These are phyloP conservation scores for Parachaetomium inaequale DNA, from an alignment of 495 filamentous ascomycete genomes.

Conservation along the genomic window DNA sequence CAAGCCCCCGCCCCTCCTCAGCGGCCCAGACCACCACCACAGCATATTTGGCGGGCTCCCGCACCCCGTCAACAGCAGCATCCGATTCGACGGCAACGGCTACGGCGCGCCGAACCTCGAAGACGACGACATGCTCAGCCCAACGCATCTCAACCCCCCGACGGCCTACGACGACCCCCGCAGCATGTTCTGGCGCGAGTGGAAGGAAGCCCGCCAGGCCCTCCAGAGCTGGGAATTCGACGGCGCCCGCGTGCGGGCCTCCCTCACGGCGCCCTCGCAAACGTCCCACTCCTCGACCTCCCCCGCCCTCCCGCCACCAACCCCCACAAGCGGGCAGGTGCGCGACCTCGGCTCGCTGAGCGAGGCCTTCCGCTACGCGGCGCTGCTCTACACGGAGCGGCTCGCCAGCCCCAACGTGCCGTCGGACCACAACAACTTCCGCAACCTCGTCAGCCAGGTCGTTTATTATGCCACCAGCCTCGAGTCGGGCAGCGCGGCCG, in stretches of 20 bases:
- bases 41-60: conserved; percentile 25
- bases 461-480: conserved; percentile 78
- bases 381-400: conserved; percentile 86
- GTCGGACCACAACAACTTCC: conserved; percentile 73
- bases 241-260: conserved; percentile 42
- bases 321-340: conserved; percentile 45
- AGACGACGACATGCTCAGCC: conserved; percentile 39
- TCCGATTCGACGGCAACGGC: conserved; percentile 61
- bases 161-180: conserved; percentile 50
- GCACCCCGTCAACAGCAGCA: conserved; percentile 25
- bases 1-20: conserved; percentile 38
- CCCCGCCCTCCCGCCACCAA: conserved; percentile 17
- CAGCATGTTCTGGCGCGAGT: conserved; percentile 76
- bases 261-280: conserved; percentile 36
- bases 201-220: conserved; percentile 69
- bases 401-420: conserved; percentile 74
- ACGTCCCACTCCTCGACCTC: conserved; percentile 3
- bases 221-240: conserved; percentile 82
- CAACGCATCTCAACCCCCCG: conserved; percentile 31
- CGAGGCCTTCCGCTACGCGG: conserved; percentile 85
- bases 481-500: conserved; percentile 58
- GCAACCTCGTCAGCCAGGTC: conserved; percentile 73
- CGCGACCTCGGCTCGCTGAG: conserved; percentile 61
- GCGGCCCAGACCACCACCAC: conserved; percentile 15
- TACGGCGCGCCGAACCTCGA: conserved; percentile 50